Conservation (phyloP, 2,329 filamentous ascomycete genomes). For the Penicillium sp. region DNA sequence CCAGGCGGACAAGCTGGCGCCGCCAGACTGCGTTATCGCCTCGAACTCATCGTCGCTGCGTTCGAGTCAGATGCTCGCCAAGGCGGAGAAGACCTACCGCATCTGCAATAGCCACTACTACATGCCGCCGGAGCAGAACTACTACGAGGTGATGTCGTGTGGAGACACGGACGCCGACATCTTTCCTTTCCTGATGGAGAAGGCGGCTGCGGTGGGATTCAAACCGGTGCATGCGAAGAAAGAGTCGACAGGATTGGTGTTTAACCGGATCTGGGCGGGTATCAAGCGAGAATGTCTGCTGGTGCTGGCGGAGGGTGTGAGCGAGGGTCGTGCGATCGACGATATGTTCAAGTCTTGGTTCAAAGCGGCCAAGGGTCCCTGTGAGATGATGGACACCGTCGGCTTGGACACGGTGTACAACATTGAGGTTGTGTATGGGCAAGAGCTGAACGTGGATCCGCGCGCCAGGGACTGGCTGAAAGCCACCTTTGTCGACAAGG, state of each 20-base stretch:
- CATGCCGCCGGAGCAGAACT: constrained; percentile 21
- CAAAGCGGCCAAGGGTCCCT: constrained; percentile 19
- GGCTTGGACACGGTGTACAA: constrained; percentile 24
- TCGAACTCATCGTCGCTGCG: constrained; percentile 21
- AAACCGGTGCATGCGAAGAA: constrained; percentile 15
- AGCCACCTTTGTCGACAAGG: constrained; percentile 18
- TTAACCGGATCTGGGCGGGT: constrained; percentile 21
- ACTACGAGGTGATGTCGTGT: constrained; percentile 21
- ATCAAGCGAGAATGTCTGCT: constrained; percentile 21
- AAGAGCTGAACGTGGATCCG: constrained; percentile 9
- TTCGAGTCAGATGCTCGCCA: constrained; percentile 19
- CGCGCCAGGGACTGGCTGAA: constrained; percentile 20
- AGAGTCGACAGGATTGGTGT: constrained; percentile 18
- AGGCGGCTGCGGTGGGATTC: constrained; percentile 16
- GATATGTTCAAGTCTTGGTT: constrained; percentile 24
- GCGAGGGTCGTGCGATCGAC: constrained; percentile 18
- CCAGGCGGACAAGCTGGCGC: constrained; percentile 13
- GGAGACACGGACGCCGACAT: constrained; percentile 18
- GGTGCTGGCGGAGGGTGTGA: constrained; percentile 19
- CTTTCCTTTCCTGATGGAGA: constrained; percentile 20
- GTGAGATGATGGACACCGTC: constrained; percentile 25
- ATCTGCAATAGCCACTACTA: constrained; percentile 24
- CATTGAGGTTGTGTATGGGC: constrained; percentile 18
- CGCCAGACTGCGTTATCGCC: constrained; percentile 16
- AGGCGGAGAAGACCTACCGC: constrained; percentile 21